Base-by-base conservation (phyloP, 257 asterid genomes). In the Leonotis leonurus region DNA sequence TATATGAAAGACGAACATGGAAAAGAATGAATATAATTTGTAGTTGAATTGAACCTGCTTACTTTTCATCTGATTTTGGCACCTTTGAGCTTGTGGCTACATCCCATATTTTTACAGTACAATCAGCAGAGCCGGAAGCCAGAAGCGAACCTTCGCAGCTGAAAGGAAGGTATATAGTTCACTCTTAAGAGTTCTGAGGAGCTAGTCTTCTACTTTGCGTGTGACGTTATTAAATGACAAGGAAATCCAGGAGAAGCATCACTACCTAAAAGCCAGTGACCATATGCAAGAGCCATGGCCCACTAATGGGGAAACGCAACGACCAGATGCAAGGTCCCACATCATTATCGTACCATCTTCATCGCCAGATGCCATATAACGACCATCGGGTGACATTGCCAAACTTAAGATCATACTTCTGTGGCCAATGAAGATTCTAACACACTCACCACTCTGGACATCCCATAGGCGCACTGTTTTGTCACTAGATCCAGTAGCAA, bases 51-150 rank as follows among this genome's bases (percentile, higher is more conserved):
- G n/a, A n/a, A n/a, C n/a, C n/a, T n/a, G n/a, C 39, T 76, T 78
- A 88, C 98, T 33, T 87, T 46, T 93, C 99, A 35, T 93, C 99
- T 4, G 73, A 60, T 72, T 85, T 90, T 25, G 81, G 65, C 45
- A 74, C 62, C 78, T 78, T 93, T 55, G 94, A 74, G 77, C 97
- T 87, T 18, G 95, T 75, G 48, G 92, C 74, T 17, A 85, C 99
- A 75, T 93, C 99, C 99, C 99, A 93, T 73, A 93, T 60, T 72
- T 93, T 93, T 46, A 93, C 99, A 24, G 99, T 85, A 85, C 92
- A 80, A 75, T 93, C 99, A 24, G 99, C 99, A 67, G 99, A 93
- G 54, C 99, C 99, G 30, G 99, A 93, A 65, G 99, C 99, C 50
- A 93, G 88, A 51, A 93, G 86, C n/a, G 99, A 87, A 36, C 99